These are phyloP conservation scores for Naganishia vaughanmartiniae DNA, from an alignment of 768 basidiomycete species.

Conservation along the genomic window DNA sequence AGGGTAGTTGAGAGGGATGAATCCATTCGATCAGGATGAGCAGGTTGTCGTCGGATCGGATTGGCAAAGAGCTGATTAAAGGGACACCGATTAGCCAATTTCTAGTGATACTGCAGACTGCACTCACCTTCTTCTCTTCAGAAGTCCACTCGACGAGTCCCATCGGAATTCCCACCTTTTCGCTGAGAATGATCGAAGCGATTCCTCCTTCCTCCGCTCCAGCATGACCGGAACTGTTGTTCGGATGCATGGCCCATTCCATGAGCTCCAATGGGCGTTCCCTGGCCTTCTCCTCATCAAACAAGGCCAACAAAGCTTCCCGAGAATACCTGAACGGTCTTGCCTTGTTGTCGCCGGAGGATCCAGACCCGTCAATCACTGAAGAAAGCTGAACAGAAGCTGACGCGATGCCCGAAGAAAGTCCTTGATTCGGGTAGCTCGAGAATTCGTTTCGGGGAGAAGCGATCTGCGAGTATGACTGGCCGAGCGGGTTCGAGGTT, in stretches of 20 bases:
- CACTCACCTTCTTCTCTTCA: slow-evolving; percentile 78
- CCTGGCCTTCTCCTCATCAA: slow-evolving; percentile 60
- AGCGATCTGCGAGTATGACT: slow-evolving; percentile 15
- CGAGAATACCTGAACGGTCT: slow-evolving; percentile 47
- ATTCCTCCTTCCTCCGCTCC: slow-evolving; percentile 36
- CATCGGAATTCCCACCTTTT: slow-evolving; percentile 68
- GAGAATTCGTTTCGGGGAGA: slow-evolving; percentile 3
- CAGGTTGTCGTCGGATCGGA: slow-evolving; percentile 67
- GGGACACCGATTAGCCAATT: background rate
- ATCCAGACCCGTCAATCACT: slow-evolving; percentile 36
- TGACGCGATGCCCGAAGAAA: background rate
- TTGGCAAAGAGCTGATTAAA: slow-evolving; percentile 69
- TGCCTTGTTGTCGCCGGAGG: slow-evolving; percentile 36
- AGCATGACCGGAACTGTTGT: slow-evolving; percentile 29
- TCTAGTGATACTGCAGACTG: background rate
- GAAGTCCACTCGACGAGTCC: slow-evolving; percentile 76
- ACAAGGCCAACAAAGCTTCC: slow-evolving; percentile 46
- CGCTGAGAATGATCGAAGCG: slow-evolving; percentile 63
- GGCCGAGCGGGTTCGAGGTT: background rate
- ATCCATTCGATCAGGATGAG: slow-evolving; percentile 80
- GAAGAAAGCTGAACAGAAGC: slow-evolving; percentile 10
- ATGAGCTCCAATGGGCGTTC: slow-evolving; percentile 72
- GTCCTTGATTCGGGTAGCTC: slow-evolving; percentile 19
- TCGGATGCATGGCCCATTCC: slow-evolving; percentile 63
- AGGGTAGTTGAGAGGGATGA: slow-evolving; percentile 60